Conservation (phyloP, 106 monocot species). For the Xerophyta viscosa region DNA sequence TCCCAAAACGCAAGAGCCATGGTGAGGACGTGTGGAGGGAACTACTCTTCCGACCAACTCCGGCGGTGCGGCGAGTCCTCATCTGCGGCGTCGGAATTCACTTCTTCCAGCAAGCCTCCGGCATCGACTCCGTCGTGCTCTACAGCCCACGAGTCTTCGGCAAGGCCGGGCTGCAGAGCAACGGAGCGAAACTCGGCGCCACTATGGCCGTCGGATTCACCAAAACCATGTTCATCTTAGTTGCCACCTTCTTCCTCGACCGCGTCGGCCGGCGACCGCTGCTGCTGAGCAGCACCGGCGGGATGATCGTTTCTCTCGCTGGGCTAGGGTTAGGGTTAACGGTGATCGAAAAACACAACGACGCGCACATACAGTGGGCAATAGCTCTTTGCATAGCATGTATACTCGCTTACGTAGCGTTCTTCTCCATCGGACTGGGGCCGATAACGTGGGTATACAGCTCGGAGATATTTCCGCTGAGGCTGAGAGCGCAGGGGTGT, state of each 20-base stretch:
- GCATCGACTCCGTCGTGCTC: constrained; percentile 78
- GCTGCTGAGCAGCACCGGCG: constrained; percentile 50
- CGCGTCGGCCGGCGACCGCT: constrained; percentile 58
- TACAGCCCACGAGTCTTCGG: constrained; percentile 70
- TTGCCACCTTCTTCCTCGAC: constrained; percentile 64
- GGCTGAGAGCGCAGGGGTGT: constrained; percentile 34
- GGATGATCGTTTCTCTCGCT: constrained; percentile 51
- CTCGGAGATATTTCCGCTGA: constrained; percentile 39
- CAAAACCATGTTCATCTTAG: constrained; percentile 56
- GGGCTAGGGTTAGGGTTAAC: constrained; percentile 25
- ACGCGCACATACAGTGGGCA: constrained; percentile 11
- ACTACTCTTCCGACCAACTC: constrained; percentile 47
- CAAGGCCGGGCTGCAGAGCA: constrained; percentile 45
- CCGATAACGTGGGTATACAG: constrained; percentile 46
- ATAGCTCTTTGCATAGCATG: constrained; percentile 15
- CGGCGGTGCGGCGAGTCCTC: constrained; percentile 44
- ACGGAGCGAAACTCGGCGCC: constrained; percentile 27
- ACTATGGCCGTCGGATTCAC: constrained; percentile 73
- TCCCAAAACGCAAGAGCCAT: constrained; percentile 10
- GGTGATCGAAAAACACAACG: constrained; percentile 15
- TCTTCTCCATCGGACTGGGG: constrained; percentile 41
- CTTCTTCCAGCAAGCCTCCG: constrained; percentile 84
- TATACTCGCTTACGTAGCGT: constrained; percentile 23
- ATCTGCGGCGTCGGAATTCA: constrained; percentile 57
- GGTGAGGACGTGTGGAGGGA: constrained; percentile 67